Evolutionary conservation across 768 basidiomycete species (phyloP).

Genomic region (Tylopilus sp.): DNA sequence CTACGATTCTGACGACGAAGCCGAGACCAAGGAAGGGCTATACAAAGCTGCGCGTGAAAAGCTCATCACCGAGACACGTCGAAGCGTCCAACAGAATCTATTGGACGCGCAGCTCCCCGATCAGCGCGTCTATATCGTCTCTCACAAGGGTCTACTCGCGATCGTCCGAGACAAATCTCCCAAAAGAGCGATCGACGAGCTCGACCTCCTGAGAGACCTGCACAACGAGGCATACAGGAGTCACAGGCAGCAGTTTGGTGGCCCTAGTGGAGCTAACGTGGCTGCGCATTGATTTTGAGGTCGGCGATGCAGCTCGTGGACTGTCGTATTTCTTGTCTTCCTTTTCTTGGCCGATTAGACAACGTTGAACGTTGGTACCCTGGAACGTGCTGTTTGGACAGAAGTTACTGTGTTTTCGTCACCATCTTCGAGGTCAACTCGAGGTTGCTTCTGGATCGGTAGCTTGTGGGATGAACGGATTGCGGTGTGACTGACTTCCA

Average conservation of each 20-base stretch:
- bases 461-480: background rate
- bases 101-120: conserved; percentile 24
- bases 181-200: conserved; percentile 24
- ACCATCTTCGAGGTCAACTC: background rate
- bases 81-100: conserved; percentile 24
- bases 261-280: background rate
- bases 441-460: background rate
- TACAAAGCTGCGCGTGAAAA: conserved; percentile 26
- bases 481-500: too few relatives aligned
- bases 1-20: conserved; percentile 24
- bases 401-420: background rate
- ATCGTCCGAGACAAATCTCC: conserved; percentile 25
- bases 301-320: background rate
- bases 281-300: conserved; percentile 9
- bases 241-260: conserved; percentile 6
- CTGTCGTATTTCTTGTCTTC: background rate
- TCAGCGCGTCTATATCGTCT: conserved; percentile 29
- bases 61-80: conserved; percentile 27
- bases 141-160: conserved; percentile 19
- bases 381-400: background rate
- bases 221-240: conserved; percentile 14
- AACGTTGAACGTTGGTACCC: background rate
- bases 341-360: background rate
- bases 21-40: conserved; percentile 11
- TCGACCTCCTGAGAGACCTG: conserved; percentile 26